A percentile compares a stretch with the other conserved stretches of the same genome.
These are phyloP conservation scores for Phialophora macrospora DNA, from an alignment of 2,329 filamentous ascomycete species.

Conservation along the genomic window DNA sequence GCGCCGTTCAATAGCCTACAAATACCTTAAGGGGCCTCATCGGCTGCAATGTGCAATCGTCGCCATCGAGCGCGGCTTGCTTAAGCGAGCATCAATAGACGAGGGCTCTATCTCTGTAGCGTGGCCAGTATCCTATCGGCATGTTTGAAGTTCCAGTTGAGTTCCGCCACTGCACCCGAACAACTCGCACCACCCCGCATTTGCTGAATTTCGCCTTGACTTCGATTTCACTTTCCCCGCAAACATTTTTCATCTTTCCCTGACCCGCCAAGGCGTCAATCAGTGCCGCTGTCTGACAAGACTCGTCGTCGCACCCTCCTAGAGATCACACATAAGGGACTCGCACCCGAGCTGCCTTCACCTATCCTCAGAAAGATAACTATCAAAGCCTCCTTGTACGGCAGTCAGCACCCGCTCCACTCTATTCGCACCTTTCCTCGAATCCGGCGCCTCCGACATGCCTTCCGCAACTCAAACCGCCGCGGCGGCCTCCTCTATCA, in stretches of 20 bases:
- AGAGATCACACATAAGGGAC: not conserved
- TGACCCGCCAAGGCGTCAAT: no score
- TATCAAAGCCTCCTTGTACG: no score
- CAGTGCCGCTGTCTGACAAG: no score
- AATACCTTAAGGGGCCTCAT: no score
- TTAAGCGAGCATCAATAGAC: not conserved
- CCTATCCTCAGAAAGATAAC: no score
- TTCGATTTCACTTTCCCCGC: not conserved
- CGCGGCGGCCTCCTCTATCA: constrained; percentile 20
- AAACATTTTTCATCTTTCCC: not conserved
- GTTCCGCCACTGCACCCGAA: not conserved
- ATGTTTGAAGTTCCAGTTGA: not conserved
- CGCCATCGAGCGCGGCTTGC: no score
- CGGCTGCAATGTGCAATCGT: no score
- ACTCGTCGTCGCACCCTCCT: no score
- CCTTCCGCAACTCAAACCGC: constrained; percentile 22
- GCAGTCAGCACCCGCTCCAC: no score
- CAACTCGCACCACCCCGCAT: not conserved
- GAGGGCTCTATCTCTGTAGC: no score
- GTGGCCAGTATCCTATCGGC: not conserved
- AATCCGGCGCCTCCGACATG: constrained; percentile 1
- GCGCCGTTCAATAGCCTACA: no score
- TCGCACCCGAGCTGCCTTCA: no score
- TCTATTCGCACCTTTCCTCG: not conserved
- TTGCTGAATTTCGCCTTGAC: not conserved